Base-by-base conservation (phyloP, 2,329 filamentous ascomycete species). In the Ophiocordyceps robertsii region DNA sequence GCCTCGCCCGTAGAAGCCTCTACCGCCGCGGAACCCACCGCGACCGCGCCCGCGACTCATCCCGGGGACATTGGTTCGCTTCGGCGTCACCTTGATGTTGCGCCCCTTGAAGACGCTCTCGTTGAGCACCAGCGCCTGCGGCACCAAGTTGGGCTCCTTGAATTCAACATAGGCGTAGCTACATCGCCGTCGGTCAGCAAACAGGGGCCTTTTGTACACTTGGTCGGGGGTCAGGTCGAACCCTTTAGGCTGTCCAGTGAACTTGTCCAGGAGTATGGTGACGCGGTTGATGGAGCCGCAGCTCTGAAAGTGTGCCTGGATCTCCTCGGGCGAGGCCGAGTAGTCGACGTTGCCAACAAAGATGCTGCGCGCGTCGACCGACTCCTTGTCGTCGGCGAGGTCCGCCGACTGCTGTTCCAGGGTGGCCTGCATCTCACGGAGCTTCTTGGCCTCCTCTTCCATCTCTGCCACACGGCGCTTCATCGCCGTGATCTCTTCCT, bases 121-220 rank as follows among this genome's bases (percentile, higher is more conserved):
- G 62, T 98, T 96, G 44, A 98, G 72, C 35, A 96, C 88, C 47
- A 98, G 75, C 24, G 92, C 92, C 62, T 94, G 86, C 39, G 86
- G 87, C 49, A 98, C 90, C 47, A 95, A 73, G 64, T 79, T 89
- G 39, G 92, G 88, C 67, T 96, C 92, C 46, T 86, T 83, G 60
- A 98, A 98, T 66, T 98, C 92, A 56, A 98, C 92, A 66, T 98
- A 98, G 58, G 92, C 92, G 68, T 98, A 98, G 51, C 89, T 95
- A 65, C 29, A 1, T 12, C 8, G n/a, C 4, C 17, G 13, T 31
- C 21, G 17, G 38, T 40, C 16, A 40, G 38, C 29, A 21, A 17
- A 29, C 19, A 17, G 12, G 10, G 16, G 12, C 2, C 13, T 27
- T 6, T 29, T 14, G 24, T 27, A 3, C 24, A 27, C 24, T 6